phyloP scores from a whole-genome alignment of 1,284 basidiomycete genomes.

The Veloporphyrellus conicus region DNA sequence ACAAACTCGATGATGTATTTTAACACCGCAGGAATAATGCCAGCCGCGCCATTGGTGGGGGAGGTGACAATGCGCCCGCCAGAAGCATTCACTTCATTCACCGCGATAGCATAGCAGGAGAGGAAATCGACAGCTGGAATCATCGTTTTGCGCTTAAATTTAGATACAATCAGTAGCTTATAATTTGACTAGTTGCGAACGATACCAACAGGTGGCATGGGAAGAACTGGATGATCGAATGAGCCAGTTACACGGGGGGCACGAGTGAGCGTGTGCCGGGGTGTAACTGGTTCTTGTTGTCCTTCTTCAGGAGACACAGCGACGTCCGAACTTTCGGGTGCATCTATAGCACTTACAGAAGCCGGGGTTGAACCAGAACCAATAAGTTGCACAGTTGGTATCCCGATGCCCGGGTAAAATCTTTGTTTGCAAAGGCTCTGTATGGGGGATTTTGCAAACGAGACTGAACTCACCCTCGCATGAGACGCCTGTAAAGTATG shows the following conservation, averaged over 20 bases:
- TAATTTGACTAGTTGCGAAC: not conserved
- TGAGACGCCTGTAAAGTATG: conserved; percentile 80
- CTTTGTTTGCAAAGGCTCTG: conserved; percentile 7
- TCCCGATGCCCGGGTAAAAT: conserved; percentile 65
- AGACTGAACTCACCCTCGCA: conserved; percentile 63
- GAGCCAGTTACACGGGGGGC: conserved; percentile 65
- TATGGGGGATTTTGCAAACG: not conserved
- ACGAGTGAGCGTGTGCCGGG: conserved; percentile 23
- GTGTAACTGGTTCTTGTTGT: conserved; percentile 4
- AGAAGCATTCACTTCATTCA: conserved; percentile 87
- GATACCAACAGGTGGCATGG: conserved; percentile 70
- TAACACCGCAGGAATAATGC: conserved; percentile 87
- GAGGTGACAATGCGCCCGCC: conserved; percentile 94
- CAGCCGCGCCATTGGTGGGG: conserved; percentile 85
- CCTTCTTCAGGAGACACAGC: conserved; percentile 4
- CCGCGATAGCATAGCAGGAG: conserved; percentile 88
- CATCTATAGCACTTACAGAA: conserved; percentile 33
- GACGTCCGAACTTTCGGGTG: conserved; percentile 36
- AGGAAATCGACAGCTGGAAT: conserved; percentile 95
- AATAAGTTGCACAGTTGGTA: conserved; percentile 43
- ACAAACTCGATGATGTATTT: conserved; percentile 91
- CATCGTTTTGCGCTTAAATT: conserved; percentile 65
- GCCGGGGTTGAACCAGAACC: conserved; percentile 35
- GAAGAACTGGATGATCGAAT: conserved; percentile 78
- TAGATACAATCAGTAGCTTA: conserved; percentile 5